These are phyloP conservation scores for Gamsiella multidivaricata DNA, from an alignment of 192 early-diverging fungal genomes.

Conservation along the genomic window DNA sequence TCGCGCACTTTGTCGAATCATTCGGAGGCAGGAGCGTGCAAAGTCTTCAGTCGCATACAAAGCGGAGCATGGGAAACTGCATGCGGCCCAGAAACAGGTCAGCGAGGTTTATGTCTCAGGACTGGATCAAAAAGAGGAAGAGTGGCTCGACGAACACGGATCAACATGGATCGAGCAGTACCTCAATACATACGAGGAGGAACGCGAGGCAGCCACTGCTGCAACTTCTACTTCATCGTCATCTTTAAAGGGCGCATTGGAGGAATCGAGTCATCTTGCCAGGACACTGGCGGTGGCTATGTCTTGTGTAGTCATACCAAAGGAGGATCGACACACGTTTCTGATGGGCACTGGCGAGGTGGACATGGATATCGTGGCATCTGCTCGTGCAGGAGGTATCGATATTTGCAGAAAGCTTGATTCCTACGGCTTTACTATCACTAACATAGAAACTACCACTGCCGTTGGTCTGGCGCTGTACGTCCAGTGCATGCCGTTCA, in stretches of 20 bases:
- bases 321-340: slow-evolving; percentile 32
- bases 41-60: slow-evolving; percentile 20
- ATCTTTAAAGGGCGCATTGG: neutral
- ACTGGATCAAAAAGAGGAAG: slow-evolving; percentile 46
- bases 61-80: slow-evolving; percentile 27
- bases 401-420: slow-evolving; percentile 26
- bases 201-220: neutral
- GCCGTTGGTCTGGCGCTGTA: slow-evolving; percentile 28
- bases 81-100: slow-evolving; percentile 34
- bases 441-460: slow-evolving; percentile 36
- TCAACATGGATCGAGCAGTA: slow-evolving; percentile 33
- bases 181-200: slow-evolving; percentile 17
- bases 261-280: slow-evolving; percentile 28
- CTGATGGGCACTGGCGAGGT: slow-evolving; percentile 1
- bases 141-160: slow-evolving; percentile 45
- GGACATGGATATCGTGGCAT: neutral
- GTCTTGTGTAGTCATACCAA: slow-evolving; percentile 27
- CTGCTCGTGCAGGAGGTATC: slow-evolving; percentile 9
- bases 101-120: slow-evolving; percentile 43
- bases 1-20: slow-evolving; percentile 32
- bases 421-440: slow-evolving; percentile 37
- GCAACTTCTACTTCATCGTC: too few relatives aligned
- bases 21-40: slow-evolving; percentile 39
- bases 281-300: slow-evolving; percentile 40
- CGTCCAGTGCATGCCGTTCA: slow-evolving; percentile 46